phyloP scores from a whole-genome alignment of 1,139 yeast genomes.

The Yamadazyma trypodendri region DNA sequence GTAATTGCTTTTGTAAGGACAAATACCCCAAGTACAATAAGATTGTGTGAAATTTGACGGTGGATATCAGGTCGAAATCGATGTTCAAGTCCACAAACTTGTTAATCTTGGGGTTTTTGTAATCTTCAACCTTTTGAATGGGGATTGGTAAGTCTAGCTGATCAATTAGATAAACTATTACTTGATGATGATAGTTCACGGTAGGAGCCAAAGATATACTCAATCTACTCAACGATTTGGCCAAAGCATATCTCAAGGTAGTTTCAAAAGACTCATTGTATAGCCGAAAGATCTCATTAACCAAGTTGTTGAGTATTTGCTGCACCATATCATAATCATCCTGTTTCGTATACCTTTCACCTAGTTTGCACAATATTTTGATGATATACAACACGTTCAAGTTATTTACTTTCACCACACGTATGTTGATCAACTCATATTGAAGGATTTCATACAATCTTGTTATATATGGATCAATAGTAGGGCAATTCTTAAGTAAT shows the following conservation, averaged over 20 bases:
- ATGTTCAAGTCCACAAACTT: slow-evolving; percentile 17
- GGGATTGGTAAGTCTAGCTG: slow-evolving; percentile 22
- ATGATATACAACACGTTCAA: slow-evolving; percentile 30
- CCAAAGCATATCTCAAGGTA: slow-evolving; percentile 34
- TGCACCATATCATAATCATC: slow-evolving; percentile 21
- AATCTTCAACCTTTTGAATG: slow-evolving; percentile 18
- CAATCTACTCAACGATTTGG: slow-evolving; percentile 33
- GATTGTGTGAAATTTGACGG: slow-evolving; percentile 36
- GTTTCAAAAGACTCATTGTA: slow-evolving; percentile 30
- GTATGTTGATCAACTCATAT: slow-evolving; percentile 15
- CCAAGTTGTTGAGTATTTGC: slow-evolving; percentile 27
- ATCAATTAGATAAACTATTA: slow-evolving; percentile 25
- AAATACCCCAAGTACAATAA: slow-evolving; percentile 37
- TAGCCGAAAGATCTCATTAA: slow-evolving; percentile 24
- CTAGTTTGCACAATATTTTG: slow-evolving; percentile 34
- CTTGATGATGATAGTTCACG: slow-evolving; percentile 35
- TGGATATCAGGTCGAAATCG: slow-evolving; percentile 20
- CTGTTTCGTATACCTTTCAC: slow-evolving; percentile 18
- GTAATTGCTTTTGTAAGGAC: slow-evolving; percentile 28
- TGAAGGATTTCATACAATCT: slow-evolving; percentile 19
- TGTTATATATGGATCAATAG: slow-evolving; percentile 13
- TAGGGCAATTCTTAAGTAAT: slow-evolving; percentile 27
- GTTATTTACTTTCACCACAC: slow-evolving; percentile 16
- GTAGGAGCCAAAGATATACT: slow-evolving; percentile 18
- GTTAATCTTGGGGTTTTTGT: slow-evolving; percentile 12